phyloP scores from a whole-genome alignment of 2,329 filamentous ascomycete genomes.

The Fusarium falciforme region DNA sequence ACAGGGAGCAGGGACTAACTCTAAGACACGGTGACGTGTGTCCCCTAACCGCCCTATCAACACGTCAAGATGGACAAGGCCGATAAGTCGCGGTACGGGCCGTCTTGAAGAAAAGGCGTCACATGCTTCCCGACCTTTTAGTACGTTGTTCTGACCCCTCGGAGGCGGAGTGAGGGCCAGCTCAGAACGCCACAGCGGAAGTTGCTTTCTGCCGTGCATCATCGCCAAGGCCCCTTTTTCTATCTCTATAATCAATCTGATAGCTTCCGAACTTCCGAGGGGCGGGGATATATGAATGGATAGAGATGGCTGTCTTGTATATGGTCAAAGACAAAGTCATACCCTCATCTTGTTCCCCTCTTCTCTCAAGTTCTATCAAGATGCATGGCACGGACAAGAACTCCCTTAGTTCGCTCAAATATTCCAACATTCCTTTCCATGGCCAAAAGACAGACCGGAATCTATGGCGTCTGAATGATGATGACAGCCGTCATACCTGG shows the following conservation, averaged over 20 bases:
- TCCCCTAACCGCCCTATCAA: neutral
- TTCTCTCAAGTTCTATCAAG: neutral
- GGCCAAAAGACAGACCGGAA: neutral
- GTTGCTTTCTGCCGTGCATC: neutral
- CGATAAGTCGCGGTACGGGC: neutral
- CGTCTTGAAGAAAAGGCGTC: neutral
- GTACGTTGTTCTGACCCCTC: too few relatives aligned
- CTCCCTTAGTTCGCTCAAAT: neutral
- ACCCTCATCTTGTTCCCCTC: neutral
- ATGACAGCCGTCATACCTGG: slow-evolving; percentile 89
- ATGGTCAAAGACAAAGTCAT: neutral
- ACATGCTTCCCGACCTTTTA: neutral
- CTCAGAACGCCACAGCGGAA: neutral
- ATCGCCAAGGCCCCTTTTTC: neutral
- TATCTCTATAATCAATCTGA: neutral
- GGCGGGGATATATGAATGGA: neutral
- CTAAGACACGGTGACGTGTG: neutral
- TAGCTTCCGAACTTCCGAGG: neutral
- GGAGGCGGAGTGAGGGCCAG: neutral
- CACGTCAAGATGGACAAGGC: neutral
- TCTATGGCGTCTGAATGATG: slow-evolving; percentile 84
- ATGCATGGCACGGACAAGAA: neutral
- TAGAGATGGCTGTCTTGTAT: neutral
- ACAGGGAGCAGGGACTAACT: neutral
- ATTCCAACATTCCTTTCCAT: neutral